Evolutionary conservation across 768 basidiomycete species (phyloP).

Genomic region (Lactarius vividus): DNA sequence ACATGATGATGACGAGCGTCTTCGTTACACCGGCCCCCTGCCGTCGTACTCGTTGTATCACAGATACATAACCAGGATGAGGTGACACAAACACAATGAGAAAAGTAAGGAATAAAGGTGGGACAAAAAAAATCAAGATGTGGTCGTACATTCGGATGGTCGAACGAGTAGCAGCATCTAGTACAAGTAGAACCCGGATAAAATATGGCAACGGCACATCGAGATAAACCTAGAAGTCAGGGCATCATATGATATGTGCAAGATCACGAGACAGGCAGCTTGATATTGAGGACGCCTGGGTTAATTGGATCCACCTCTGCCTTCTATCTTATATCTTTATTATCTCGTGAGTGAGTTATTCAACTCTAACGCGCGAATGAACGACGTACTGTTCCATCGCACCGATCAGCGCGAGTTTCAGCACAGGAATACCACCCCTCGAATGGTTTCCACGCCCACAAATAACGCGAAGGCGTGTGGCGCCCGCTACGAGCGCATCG

Average conservation of each 20-base stretch:
- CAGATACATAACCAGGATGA: not conserved
- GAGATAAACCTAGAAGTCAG: not conserved
- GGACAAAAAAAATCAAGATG: not conserved
- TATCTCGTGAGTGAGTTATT: not conserved
- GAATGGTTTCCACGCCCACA: slow-evolving; percentile 38
- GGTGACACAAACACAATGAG: not conserved
- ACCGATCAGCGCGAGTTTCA: slow-evolving; percentile 35
- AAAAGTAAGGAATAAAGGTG: not conserved
- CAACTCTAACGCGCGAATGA: too few relatives aligned
- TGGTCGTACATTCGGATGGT: slow-evolving; percentile 7
- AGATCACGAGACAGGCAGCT: slow-evolving; percentile 27
- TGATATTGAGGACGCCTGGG: slow-evolving; percentile 34
- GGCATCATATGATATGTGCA: not conserved
- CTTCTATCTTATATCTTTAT: slow-evolving; percentile 33
- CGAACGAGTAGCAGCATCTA: not conserved
- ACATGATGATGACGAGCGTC: slow-evolving; percentile 23
- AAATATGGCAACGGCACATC: not conserved
- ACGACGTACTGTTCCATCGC: slow-evolving; percentile 34
- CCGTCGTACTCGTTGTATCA: not conserved
- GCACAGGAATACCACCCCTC: slow-evolving; percentile 32
- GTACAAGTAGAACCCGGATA: not conserved
- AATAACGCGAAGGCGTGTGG: slow-evolving; percentile 36
- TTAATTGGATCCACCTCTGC: slow-evolving; percentile 32
- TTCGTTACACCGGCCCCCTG: slow-evolving; percentile 5
- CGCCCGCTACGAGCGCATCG: slow-evolving; percentile 33